Conservation (phyloP, 1,284 basidiomycete species). For the Coriolopsis trogii region DNA sequence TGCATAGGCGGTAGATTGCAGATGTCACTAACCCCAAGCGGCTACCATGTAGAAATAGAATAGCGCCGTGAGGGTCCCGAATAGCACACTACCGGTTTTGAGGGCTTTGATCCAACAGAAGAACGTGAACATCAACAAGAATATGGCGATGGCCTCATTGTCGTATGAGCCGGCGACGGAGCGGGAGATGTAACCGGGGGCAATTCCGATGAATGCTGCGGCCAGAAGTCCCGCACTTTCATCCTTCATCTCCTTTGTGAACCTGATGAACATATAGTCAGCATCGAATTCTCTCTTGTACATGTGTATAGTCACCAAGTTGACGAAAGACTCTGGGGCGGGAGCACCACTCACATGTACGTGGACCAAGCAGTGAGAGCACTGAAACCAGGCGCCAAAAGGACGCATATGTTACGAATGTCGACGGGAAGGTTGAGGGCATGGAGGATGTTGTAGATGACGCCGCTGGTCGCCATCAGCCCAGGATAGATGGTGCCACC, state of each 20-base stretch:
- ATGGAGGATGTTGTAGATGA: constrained; percentile 93
- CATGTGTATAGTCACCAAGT: no score
- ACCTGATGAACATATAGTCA: no score
- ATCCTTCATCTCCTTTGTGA: constrained; percentile 93
- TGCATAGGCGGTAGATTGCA: not conserved
- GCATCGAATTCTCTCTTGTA: no score
- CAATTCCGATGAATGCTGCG: constrained; percentile 98
- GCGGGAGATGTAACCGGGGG: constrained; percentile 97
- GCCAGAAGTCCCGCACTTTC: constrained; percentile 94
- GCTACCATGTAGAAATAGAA: constrained; percentile 99
- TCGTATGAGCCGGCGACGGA: constrained; percentile 99
- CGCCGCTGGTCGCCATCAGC: constrained; percentile 95
- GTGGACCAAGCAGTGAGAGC: constrained; percentile 98
- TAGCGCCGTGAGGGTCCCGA: constrained; percentile 87
- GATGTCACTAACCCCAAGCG: constrained; percentile 83
- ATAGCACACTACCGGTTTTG: constrained; percentile 92
- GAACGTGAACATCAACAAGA: constrained; percentile 99
- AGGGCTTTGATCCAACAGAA: constrained; percentile 97
- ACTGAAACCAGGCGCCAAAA: constrained; percentile 96
- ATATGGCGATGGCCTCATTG: constrained; percentile 99
- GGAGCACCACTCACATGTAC: constrained; percentile 80
- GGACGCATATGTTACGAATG: constrained; percentile 96
- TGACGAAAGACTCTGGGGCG: no score
- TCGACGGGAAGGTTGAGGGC: constrained; percentile 94
- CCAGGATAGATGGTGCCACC: constrained; percentile 99